phyloP scores from a whole-genome alignment of 2,329 filamentous ascomycete genomes.

The Alternaria ventricosa region DNA sequence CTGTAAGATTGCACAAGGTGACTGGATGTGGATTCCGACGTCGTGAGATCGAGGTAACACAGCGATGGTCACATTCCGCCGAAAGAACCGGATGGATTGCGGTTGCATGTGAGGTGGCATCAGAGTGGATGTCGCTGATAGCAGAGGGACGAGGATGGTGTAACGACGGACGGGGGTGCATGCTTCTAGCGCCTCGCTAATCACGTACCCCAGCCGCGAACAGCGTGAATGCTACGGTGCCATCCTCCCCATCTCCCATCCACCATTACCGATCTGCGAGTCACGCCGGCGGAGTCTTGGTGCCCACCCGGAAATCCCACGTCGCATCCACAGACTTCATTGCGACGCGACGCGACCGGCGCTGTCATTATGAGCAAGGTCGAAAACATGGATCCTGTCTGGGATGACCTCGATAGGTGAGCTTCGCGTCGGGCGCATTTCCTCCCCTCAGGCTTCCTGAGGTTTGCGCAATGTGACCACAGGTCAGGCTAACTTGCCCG shows the following conservation, averaged over 20 bases:
- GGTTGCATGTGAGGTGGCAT: constrained; percentile 42
- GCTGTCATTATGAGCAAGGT: constrained; percentile 61
- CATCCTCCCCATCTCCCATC: constrained; percentile 38
- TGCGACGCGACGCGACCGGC: constrained; percentile 42
- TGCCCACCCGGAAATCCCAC: constrained; percentile 30
- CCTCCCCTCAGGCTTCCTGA: constrained; percentile 24
- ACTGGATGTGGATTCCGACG: constrained; percentile 10
- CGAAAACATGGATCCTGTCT: constrained; percentile 59
- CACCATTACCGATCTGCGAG: constrained; percentile 40
- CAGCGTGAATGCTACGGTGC: constrained; percentile 45
- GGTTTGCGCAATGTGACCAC: constrained; percentile 34
- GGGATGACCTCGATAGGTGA: constrained; percentile 79
- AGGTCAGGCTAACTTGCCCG: constrained; percentile 42
- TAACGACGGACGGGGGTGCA: constrained; percentile 27
- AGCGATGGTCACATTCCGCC: constrained; percentile 18
- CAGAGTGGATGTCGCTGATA: constrained; percentile 31
- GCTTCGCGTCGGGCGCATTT: constrained; percentile 37
- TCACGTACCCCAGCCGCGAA: constrained; percentile 23
- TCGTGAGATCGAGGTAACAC: constrained; percentile 36
- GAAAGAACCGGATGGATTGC: constrained; percentile 17
- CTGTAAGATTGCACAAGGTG: constrained; percentile 17
- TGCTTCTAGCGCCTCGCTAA: constrained; percentile 30
- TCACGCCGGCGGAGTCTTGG: constrained; percentile 41
- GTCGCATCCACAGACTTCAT: constrained; percentile 24
- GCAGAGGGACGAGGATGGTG: constrained; percentile 20